These are phyloP conservation scores for Fusarium brachygibbosum DNA, from an alignment of 2,329 filamentous ascomycete genomes.

Conservation along the genomic window DNA sequence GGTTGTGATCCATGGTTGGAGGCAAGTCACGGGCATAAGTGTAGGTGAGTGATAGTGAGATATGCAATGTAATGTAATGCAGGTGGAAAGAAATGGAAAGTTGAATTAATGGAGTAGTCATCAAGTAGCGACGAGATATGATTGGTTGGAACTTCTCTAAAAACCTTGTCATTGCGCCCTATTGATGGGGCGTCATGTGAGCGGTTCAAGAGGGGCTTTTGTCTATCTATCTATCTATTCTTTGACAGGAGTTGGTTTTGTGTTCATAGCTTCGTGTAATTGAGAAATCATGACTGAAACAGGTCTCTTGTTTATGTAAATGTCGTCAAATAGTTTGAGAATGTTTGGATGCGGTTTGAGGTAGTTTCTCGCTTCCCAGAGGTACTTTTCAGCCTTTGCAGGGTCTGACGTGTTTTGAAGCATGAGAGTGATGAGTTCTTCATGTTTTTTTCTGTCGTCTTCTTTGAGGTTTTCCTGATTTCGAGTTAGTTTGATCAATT, in stretches of 20 bases:
- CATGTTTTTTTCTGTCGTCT: constrained; percentile 19
- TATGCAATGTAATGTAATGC: constrained; percentile 22
- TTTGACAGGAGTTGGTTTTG: constrained; percentile 1
- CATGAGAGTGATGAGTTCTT: constrained; percentile 32
- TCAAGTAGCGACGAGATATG: constrained; percentile 21
- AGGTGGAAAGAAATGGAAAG: constrained; percentile 28
- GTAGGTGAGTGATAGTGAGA: not conserved
- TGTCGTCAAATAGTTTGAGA: constrained; percentile 37
- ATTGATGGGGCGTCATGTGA: constrained; percentile 45
- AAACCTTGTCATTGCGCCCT: constrained; percentile 45
- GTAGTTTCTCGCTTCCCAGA: constrained; percentile 39
- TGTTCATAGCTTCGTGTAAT: constrained; percentile 30
- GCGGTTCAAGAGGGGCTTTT: constrained; percentile 3
- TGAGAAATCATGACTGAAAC: constrained; percentile 32
- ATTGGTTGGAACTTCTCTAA: not conserved
- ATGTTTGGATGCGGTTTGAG: constrained; percentile 31
- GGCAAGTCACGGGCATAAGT: not conserved
- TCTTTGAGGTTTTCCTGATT: constrained; percentile 31
- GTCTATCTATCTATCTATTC: constrained; percentile 5
- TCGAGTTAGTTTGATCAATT: not conserved
- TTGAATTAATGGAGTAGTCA: constrained; percentile 10
- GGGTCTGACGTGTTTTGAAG: constrained; percentile 29
- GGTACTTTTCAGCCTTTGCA: constrained; percentile 37
- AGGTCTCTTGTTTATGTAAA: constrained; percentile 39
- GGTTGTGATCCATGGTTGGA: constrained; percentile 16